These are phyloP conservation scores for Erysimum cheiranthoides DNA, from an alignment of 345 rosid species.

Conservation along the genomic window DNA sequence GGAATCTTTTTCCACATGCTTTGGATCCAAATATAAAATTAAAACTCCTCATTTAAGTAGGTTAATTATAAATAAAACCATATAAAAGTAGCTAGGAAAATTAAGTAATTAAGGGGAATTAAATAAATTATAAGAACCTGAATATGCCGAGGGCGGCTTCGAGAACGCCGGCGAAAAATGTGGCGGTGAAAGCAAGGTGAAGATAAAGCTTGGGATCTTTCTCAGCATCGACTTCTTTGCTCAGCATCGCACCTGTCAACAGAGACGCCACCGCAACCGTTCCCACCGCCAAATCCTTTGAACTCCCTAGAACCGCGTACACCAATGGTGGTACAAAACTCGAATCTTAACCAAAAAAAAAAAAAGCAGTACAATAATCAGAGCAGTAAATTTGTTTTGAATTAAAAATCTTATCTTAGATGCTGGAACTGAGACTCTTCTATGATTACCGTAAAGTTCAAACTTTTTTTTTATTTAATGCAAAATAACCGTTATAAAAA, in stretches of 20 bases:
- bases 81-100: not conserved
- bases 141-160: slow-evolving; percentile 88
- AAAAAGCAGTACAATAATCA: not conserved
- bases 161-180: slow-evolving; percentile 85
- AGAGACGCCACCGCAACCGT: slow-evolving; percentile 91
- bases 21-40: slow-evolving; percentile 11
- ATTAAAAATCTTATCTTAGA: not conserved
- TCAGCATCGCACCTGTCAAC: slow-evolving; percentile 70
- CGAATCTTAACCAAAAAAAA: slow-evolving; percentile 61
- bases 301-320: slow-evolving; percentile 97
- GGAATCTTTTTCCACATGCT: slow-evolving; percentile 22
- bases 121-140: slow-evolving; percentile 53
- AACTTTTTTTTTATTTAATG: not conserved
- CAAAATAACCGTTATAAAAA: not conserved
- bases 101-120: not conserved
- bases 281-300: slow-evolving; percentile 90
- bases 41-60: not conserved
- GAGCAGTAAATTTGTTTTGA: not conserved
- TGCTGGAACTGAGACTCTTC: not conserved
- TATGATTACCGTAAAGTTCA: not conserved
- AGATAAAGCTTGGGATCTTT: slow-evolving; percentile 70
- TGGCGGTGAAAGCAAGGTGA: slow-evolving; percentile 79
- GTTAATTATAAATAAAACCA: not conserved
- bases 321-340: slow-evolving; percentile 93
- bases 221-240: slow-evolving; percentile 68